Percentiles rank a stretch among this genome's conserved stretches.
Evolutionary conservation across 345 rosid genomes (phyloP).

Genomic region (Corymbia maculata): DNA sequence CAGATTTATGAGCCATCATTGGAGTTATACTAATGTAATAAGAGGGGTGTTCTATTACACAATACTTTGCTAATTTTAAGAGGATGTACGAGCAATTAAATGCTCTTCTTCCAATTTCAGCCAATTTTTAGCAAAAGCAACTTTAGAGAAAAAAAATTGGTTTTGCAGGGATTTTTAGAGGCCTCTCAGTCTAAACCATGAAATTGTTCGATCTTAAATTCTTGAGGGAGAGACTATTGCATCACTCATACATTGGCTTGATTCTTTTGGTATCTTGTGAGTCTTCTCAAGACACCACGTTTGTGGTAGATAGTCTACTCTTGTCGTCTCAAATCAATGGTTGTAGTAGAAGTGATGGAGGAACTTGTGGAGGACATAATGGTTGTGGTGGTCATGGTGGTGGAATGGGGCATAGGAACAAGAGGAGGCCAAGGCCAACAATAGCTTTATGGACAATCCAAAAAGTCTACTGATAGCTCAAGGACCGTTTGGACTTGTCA

Average conservation of each 20-base stretch:
- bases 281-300: not conserved
- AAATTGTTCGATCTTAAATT: no score
- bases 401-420: not conserved
- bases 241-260: not conserved
- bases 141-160: not conserved
- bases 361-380: not conserved
- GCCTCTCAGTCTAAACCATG: not conserved
- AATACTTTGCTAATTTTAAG: not conserved
- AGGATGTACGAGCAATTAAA: no score
- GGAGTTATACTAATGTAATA: not conserved
- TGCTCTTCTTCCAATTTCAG: not conserved
- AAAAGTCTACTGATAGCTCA: not conserved
- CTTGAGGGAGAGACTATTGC: not conserved
- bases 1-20: not conserved
- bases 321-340: not conserved
- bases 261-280: not conserved
- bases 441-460: not conserved
- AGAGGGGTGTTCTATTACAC: not conserved
- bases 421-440: not conserved
- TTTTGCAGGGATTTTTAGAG: not conserved
- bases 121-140: not conserved
- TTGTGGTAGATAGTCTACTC: not conserved
- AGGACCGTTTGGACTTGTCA: not conserved
- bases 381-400: not conserved
- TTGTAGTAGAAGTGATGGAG: not conserved